Percentiles rank a stretch among this genome's conserved stretches.
phyloP scores from a whole-genome alignment of 73 alveolate species.

The Paramecium tetraurelia region DNA sequence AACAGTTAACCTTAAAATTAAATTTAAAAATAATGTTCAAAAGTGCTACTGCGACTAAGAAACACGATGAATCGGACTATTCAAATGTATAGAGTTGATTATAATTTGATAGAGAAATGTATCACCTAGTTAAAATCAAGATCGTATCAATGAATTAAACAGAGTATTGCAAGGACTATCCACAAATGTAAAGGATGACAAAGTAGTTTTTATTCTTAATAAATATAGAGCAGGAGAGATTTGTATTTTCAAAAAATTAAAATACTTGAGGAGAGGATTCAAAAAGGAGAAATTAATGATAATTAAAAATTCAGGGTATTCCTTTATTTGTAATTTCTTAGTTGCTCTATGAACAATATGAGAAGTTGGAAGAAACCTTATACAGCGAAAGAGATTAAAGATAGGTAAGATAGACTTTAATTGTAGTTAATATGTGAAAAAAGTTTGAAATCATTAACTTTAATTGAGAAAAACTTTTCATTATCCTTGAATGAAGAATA shows the following conservation, averaged over 20 bases:
- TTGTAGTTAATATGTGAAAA: constrained; percentile 22
- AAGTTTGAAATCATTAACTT: constrained; percentile 17
- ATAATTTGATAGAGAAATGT: constrained; percentile 8
- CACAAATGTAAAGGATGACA: constrained; percentile 31
- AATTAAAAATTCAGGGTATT: constrained; percentile 43
- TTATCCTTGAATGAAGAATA: constrained; percentile 38
- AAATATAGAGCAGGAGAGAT: constrained; percentile 7
- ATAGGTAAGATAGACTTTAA: not conserved
- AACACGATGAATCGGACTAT: constrained; percentile 32
- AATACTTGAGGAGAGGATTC: constrained; percentile 35
- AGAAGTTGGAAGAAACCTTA: constrained; percentile 15
- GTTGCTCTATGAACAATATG: constrained; percentile 23
- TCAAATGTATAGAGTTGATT: not conserved
- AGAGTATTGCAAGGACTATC: constrained; percentile 49
- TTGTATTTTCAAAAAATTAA: constrained; percentile 21
- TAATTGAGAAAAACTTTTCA: constrained; percentile 42
- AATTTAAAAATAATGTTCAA: constrained; percentile 24
- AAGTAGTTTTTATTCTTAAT: not conserved
- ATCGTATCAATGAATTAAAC: constrained; percentile 26
- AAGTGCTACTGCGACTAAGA: constrained; percentile 13
- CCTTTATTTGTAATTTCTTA: not conserved
- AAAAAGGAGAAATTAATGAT: constrained; percentile 36
- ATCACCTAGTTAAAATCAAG: constrained; percentile 40
- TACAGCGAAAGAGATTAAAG: constrained; percentile 21
- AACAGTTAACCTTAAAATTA: constrained; percentile 7